Conservation (phyloP, 1,284 basidiomycete species). For the Ustilago loliicola region DNA sequence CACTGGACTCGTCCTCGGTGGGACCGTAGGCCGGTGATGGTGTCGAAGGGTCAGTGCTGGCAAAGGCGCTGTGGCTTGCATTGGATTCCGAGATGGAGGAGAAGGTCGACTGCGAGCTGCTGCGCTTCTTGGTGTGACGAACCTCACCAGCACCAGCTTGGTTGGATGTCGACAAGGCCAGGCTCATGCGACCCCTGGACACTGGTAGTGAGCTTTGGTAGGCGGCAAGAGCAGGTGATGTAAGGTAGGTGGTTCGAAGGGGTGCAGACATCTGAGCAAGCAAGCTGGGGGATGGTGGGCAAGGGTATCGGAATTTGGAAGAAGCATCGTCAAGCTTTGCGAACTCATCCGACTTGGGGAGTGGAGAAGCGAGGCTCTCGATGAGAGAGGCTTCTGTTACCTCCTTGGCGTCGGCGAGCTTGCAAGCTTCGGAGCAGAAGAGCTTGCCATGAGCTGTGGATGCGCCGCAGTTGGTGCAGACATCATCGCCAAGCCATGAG, state of each 20-base stretch:
- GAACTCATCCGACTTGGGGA: conserved; percentile 29
- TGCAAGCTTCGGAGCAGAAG: conserved; percentile 61
- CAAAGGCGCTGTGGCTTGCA: conserved; percentile 49
- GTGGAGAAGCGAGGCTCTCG: conserved; percentile 32
- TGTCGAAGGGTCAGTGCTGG: conserved; percentile 55
- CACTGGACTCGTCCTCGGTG: conserved; percentile 56
- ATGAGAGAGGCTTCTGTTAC: conserved; percentile 35
- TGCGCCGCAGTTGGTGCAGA: conserved; percentile 60
- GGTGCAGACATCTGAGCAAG: conserved; percentile 58
- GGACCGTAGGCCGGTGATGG: conserved; percentile 53
- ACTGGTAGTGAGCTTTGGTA: conserved; percentile 57
- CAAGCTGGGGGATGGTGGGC: conserved; percentile 60
- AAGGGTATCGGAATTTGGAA: conserved; percentile 60
- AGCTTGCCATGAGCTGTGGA: conserved; percentile 50
- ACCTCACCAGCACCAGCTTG: conserved; percentile 16
- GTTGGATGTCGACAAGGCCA: conserved; percentile 27
- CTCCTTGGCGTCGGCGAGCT: conserved; percentile 50
- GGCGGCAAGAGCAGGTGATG: conserved; percentile 59
- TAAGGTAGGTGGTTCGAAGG: conserved; percentile 47
- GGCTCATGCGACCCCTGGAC: conserved; percentile 36
- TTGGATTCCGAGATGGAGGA: conserved; percentile 63
- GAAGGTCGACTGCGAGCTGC: conserved; percentile 63
- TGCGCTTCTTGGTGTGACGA: conserved; percentile 46
- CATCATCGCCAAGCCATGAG: conserved; percentile 61
- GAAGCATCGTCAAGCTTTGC: conserved; percentile 19